Evolutionary conservation across 192 early-diverging fungal species (phyloP), one percentile per base, ranked within the genome.

Genomic region (Gaertneriomyces sp.): DNA sequence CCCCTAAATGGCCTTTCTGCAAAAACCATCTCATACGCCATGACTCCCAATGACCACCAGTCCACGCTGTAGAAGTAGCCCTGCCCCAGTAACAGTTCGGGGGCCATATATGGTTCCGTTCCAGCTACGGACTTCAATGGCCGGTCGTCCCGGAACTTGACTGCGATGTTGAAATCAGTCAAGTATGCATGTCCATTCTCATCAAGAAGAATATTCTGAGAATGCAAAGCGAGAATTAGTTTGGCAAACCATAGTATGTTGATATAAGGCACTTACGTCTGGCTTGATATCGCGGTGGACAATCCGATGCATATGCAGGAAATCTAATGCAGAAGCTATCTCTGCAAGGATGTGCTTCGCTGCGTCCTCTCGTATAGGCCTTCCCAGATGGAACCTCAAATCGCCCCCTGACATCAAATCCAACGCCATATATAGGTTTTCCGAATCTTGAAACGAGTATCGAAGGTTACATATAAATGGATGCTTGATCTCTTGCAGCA

Each of bases 21-120:
- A 68, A 89, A 91, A 25, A 95, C 71, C 50, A 89, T 85, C 74
- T 98, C 96, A 76, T 90, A 96, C 70, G 93, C 82, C 38, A 91
- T 81, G 3, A 96, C 87, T 11, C 96, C 96, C 33, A 96, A 66
- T 19, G 89, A 88, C 96, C 96, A 98, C 93, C 93, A 98, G 74
- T 98, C 96, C 9, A 95, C 90, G 43, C 84, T 86, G 19, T 83
- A 80, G 8, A 77, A 85, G 74, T 98, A 98, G 1, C 93, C 93
- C 4, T 64, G 61, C 20, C 83, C 64, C 9, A 39, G n/a, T 5
- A 79, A 56, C 8, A 79, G 52, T 56, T 79, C 78, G 4, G 78
- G 78, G 4, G 78, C 78, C 60, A 63, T 70, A 42, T 70, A 53
- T 40, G 71, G 66, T 43, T 69, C 66, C 4, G 66, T 77, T 17